Evolutionary conservation across 441 rosid genomes (phyloP).

Genomic region (Arabidopsis lyrata): DNA sequence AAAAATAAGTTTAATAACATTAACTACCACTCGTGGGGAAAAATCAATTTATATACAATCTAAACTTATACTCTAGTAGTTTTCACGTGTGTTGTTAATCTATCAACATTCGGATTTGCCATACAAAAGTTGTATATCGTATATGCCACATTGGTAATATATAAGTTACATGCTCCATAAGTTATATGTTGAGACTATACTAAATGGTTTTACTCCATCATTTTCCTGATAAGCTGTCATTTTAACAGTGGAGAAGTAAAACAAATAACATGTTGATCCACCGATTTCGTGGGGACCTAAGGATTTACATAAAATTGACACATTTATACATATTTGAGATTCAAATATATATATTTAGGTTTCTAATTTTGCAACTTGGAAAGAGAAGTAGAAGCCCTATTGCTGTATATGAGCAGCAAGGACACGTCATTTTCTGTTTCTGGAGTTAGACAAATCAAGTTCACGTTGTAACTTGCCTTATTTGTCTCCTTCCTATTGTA

Average conservation of each 20-base stretch:
- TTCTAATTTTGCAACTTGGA: constrained; percentile 38
- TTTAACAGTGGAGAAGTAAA: constrained; percentile 23
- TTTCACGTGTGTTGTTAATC: too few species aligned
- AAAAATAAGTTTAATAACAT: too few species aligned
- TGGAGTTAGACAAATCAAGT: constrained; percentile 42
- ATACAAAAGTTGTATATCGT: too few species aligned
- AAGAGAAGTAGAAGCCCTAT: constrained; percentile 21
- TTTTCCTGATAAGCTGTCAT: constrained; percentile 6
- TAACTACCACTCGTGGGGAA: background rate
- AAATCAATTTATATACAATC: background rate
- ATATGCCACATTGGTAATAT: too few species aligned
- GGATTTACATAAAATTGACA: constrained; percentile 38
- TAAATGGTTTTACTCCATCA: background rate
- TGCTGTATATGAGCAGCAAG: constrained; percentile 21
- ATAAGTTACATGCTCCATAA: too few species aligned
- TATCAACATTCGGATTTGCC: too few species aligned
- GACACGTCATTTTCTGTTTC: constrained; percentile 41
- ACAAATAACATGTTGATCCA: constrained; percentile 41
- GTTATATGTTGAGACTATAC: too few species aligned
- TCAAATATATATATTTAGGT: constrained; percentile 1
- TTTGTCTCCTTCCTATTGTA: constrained; percentile 44
- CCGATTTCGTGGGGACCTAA: constrained; percentile 39
- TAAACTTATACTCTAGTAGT: background rate
- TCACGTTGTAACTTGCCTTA: constrained; percentile 49
- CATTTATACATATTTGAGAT: constrained; percentile 16